Conservation (phyloP, 306 rosid species). For the Medicago lupulina region DNA sequence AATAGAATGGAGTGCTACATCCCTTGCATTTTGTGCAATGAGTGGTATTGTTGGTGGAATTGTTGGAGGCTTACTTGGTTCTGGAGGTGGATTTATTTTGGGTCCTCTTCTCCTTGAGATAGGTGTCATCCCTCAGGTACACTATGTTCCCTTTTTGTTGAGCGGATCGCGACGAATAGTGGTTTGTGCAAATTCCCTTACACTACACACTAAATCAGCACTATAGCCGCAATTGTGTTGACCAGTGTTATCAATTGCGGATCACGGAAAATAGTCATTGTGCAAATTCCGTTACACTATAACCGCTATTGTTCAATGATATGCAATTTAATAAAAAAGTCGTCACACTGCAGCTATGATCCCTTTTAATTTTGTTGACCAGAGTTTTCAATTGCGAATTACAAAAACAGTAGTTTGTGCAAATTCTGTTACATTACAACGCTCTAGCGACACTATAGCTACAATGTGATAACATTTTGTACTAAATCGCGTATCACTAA, state of each 20-base stretch:
- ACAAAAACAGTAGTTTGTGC: neutral
- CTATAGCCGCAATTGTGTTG: neutral
- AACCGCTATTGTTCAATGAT: neutral
- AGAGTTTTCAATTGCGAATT: neutral
- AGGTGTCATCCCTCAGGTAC: constrained; percentile 89
- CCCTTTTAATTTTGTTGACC: neutral
- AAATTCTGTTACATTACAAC: neutral
- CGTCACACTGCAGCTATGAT: too few species aligned
- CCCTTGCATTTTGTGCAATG: constrained; percentile 73
- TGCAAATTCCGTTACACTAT: neutral
- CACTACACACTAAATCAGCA: neutral
- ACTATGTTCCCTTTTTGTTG: neutral
- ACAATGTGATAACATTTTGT: neutral
- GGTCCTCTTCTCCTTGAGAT: constrained; percentile 93
- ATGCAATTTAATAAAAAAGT: too few species aligned
- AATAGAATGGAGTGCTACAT: constrained; percentile 70
- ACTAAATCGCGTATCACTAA: neutral
- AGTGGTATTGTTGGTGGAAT: constrained; percentile 84
- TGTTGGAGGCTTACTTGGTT: constrained; percentile 88
- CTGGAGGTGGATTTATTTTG: constrained; percentile 87
- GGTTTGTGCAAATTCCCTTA: neutral
- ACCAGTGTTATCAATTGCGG: neutral
- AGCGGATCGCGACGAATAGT: neutral
- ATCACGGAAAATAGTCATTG: neutral
- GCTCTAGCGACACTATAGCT: neutral